Base-by-base conservation (phyloP, 2,329 filamentous ascomycete genomes). In the Scedosporium minutisporum region DNA sequence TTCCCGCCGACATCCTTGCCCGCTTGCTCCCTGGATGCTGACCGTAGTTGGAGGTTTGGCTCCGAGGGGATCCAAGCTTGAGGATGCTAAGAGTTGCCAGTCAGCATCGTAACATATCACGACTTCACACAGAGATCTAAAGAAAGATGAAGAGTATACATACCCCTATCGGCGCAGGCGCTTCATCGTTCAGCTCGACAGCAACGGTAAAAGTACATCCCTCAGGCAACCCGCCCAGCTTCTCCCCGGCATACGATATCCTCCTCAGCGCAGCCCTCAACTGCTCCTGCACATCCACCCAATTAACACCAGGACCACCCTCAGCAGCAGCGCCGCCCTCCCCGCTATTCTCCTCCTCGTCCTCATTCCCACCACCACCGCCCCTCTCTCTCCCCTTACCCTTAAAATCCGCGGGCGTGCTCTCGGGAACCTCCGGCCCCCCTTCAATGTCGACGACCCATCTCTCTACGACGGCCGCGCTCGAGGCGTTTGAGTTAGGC, bases 151-250 rank as follows among this genome's bases (percentile, higher is more conserved):
- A 10, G 58, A 58, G n/a, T 9, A 46, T 21, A 75, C 81, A 69
- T 72, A 86, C 84, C 62, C 79, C 80, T 65, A 87, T 84, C 0
- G 85, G 86, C 9, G 83, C 78, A 10, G 80, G 74, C 0, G 78
- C 79, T 48, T 86, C 79, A 23, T 88, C 83, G 46, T 82, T 83
- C 66, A 93, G 71, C 73, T 93, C 90, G 48, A 93, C 81, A 0
- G 87, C 87, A n/a, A 93, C 73, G 0, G 88, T 90, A 72, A 90
- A 93, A 0, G 87, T 89, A 71, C 88, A 91, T 1, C 82, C 82
- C 1, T 79, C 74, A 0, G 89, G 88, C 23, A 92, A 71, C 0
- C 79, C 73, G 0, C 73, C 75, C 65, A 91, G 77, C 62, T 77
- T 80, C 64, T 85, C 80, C 7, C 80, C 84, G 3, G 83, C 80